These are phyloP conservation scores for Vitis vinifera DNA, from an alignment of 164 flowering plant species.

Conservation along the genomic window DNA sequence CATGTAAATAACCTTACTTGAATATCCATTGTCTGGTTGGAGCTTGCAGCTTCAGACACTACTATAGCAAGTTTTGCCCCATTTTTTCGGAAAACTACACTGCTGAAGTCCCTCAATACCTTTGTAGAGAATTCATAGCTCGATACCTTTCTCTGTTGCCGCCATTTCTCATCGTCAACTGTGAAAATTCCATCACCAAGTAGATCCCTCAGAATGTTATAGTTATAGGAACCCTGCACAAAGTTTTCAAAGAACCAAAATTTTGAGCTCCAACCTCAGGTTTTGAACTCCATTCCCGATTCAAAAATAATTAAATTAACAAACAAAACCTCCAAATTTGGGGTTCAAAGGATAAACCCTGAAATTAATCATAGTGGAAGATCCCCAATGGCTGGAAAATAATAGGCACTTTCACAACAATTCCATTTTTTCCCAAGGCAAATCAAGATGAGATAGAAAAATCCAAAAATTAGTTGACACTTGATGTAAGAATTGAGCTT, in stretches of 20 bases:
- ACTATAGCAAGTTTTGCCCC: conserved; percentile 41
- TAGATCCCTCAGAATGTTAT: conserved; percentile 38
- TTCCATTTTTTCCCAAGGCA: too few species aligned
- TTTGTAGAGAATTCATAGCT: conserved; percentile 64
- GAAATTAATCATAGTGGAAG: too few species aligned
- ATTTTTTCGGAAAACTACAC: conserved; percentile 41
- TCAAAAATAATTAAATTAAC: too few species aligned
- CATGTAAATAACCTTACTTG: conserved; percentile 33
- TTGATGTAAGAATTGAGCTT: too few species aligned
- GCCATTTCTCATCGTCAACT: conserved; percentile 70
- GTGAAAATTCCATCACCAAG: conserved; percentile 71
- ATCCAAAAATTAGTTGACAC: too few species aligned
- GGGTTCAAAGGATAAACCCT: too few species aligned
- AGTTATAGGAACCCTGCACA: conserved; percentile 43
- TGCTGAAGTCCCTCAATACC: conserved; percentile 56
- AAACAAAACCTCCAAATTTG: too few species aligned
- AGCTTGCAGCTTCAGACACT: conserved; percentile 38
- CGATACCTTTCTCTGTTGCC: conserved; percentile 53
- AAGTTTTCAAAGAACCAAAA: not conserved
- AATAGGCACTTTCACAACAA: too few species aligned
- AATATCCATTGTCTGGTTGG: conserved; percentile 36
- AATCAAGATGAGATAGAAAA: too few species aligned
- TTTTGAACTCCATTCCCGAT: too few species aligned
- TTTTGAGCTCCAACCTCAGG: not conserved
- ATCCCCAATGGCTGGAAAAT: too few species aligned